These are phyloP conservation scores for Oryza australiensis DNA, from an alignment of 176 grass and related monocot genomes.

Conservation along the genomic window DNA sequence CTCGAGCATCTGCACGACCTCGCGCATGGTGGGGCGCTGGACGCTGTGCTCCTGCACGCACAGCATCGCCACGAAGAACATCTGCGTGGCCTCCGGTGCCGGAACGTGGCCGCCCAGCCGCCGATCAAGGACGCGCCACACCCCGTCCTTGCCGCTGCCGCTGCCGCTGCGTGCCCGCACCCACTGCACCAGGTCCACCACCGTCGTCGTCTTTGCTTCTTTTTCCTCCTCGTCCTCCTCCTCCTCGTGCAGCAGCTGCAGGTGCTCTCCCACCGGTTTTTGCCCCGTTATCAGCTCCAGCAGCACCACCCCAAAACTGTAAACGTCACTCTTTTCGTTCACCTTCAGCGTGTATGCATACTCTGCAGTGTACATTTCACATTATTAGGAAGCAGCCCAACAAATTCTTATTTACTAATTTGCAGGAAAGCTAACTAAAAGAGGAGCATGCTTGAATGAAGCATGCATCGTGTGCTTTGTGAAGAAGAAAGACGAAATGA, in stretches of 20 bases:
- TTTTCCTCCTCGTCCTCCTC: conserved; percentile 38
- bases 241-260: background rate
- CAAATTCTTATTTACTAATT: background rate
- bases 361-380: conserved; percentile 38
- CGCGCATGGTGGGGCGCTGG: conserved; percentile 79
- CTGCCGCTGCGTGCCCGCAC: conserved; percentile 34
- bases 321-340: conserved; percentile 78
- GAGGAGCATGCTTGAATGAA: too few relatives aligned
- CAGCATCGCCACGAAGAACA: conserved; percentile 68
- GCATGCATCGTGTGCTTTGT: background rate
- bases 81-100: conserved; percentile 54
- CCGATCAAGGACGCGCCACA: conserved; percentile 51
- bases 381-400: background rate
- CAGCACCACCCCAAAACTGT: conserved; percentile 67
- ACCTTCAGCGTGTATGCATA: conserved; percentile 87
- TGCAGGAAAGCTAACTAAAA: too few relatives aligned
- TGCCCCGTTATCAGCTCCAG: conserved; percentile 60
- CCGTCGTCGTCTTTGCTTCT: background rate
- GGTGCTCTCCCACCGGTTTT: conserved; percentile 59
- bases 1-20: conserved; percentile 84
- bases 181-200: conserved; percentile 77
- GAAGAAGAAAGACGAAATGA: background rate
- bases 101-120: conserved; percentile 60
- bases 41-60: conserved; percentile 87
- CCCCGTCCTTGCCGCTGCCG: conserved; percentile 7